Base-by-base conservation (phyloP, 352 stramenopile genomes). In the Phytophthora ohioensis region DNA sequence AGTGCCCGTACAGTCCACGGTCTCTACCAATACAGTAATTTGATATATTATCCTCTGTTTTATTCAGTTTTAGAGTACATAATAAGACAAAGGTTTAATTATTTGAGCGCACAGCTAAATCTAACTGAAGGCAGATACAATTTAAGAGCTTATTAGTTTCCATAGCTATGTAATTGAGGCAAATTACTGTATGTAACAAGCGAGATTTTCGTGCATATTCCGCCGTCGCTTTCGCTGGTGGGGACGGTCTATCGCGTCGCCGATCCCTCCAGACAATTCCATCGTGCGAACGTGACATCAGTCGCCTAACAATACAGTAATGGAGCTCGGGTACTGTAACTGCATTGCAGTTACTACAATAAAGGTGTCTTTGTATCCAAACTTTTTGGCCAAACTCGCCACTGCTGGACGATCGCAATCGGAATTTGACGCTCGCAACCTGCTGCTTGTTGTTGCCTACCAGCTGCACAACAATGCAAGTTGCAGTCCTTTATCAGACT, bases 171-270 rank as follows among this genome's bases (percentile, higher is more conserved):
- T 27, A 27, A 27, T 27, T 27, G 21, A 27, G 21, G 21, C 21
- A 27, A 27, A 27, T 27, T 27, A 27, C 21, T 27, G 21, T 27
- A 27, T 27, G 21, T 27, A 27, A 27, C 21, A 27, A 27, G 56
- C 15, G 43, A 36, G 43, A 54, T 62, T 71, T 70, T 71, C 34
- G 64, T 47, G 49, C 57, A 72, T 49, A 62, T 72, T 68, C 65
- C 65, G 65, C 42, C 57, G 57, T 72, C 57, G 41, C 15, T 38
- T 27, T 27, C 4, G 10, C 32, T n/a, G 30, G 27, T 35, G 15
- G 17, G 31, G 39, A 56, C 57, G 17, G 41, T 27, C 41, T 46
- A 46, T 46, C 39, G 39, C 15, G 21, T 27, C 21, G 39, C 39
- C 13, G 17, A 46, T 46, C 41, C 41, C 41, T n/a, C 9, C 41